Evolutionary conservation across 2,329 filamentous ascomycete genomes (phyloP).

Genomic region (Neonectria ditissima): DNA sequence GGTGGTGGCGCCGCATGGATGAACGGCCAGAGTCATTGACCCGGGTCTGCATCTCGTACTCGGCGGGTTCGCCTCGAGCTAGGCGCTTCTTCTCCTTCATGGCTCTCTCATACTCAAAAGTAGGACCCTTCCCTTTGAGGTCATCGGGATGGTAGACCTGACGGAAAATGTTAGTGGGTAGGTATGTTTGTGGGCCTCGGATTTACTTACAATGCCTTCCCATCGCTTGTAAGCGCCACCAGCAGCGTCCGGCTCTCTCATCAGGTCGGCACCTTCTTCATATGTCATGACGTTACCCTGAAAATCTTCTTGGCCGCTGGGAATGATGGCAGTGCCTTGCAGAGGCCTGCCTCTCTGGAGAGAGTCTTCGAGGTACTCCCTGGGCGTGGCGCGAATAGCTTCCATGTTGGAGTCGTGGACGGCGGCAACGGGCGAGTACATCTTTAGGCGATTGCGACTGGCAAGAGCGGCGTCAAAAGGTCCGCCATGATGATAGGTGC

Average conservation of each 20-base stretch:
- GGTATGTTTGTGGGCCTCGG: background rate
- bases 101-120: conserved; percentile 76
- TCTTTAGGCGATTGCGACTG: conserved; percentile 75
- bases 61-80: conserved; percentile 49
- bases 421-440: conserved; percentile 80
- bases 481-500: conserved; percentile 86
- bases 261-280: conserved; percentile 87
- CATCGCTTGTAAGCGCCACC: conserved; percentile 85
- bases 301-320: conserved; percentile 76
- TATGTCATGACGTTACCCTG: conserved; percentile 81
- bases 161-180: conserved; percentile 17
- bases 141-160: conserved; percentile 80
- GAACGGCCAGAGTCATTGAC: conserved; percentile 36
- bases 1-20: conserved; percentile 54
- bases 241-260: conserved; percentile 75
- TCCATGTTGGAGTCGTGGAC: conserved; percentile 78
- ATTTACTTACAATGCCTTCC: conserved; percentile 73
- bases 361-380: conserved; percentile 80
- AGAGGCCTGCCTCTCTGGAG: conserved; percentile 80
- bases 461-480: conserved; percentile 88
- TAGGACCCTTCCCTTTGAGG: conserved; percentile 84
- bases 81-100: conserved; percentile 67
- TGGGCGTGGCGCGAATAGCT: conserved; percentile 83
- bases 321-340: conserved; percentile 82
- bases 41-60: conserved; percentile 63